Evolutionary conservation across 306 rosid genomes (phyloP).

Genomic region (Macrotyloma uniflorum): DNA sequence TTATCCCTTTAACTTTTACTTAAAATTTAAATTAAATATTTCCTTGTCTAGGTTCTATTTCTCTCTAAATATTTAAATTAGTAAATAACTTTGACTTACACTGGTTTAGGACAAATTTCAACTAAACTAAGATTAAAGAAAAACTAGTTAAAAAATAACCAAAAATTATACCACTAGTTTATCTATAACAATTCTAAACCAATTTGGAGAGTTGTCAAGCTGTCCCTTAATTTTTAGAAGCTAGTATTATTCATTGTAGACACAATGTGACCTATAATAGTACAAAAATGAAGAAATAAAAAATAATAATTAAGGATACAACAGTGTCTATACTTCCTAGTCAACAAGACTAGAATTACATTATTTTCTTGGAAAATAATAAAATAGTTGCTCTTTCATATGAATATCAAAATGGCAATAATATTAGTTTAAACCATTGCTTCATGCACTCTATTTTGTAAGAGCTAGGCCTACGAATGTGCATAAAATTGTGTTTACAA

Average conservation of each 20-base stretch:
- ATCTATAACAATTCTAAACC: not conserved
- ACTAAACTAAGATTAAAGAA: not conserved
- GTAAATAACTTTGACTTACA: not conserved
- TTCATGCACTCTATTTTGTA: not conserved
- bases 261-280: not conserved
- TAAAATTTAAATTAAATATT: not conserved
- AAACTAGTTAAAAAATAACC: not conserved
- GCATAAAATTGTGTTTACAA: not conserved
- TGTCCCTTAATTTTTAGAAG: not conserved
- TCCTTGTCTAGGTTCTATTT: not conserved
- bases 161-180: not conserved
- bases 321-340: not conserved
- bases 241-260: not conserved
- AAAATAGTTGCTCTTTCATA: not conserved
- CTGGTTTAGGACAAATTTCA: not conserved
- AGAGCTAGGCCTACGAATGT: not conserved
- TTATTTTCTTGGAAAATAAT: not conserved
- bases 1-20: not conserved
- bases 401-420: not conserved
- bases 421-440: not conserved
- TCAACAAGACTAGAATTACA: not conserved
- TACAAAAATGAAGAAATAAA: not conserved
- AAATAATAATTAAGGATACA: not conserved
- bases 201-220: not conserved
- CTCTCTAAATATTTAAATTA: not conserved